Conservation (phyloP, 2,329 filamentous ascomycete genomes). For the Fusarium torreyae region DNA sequence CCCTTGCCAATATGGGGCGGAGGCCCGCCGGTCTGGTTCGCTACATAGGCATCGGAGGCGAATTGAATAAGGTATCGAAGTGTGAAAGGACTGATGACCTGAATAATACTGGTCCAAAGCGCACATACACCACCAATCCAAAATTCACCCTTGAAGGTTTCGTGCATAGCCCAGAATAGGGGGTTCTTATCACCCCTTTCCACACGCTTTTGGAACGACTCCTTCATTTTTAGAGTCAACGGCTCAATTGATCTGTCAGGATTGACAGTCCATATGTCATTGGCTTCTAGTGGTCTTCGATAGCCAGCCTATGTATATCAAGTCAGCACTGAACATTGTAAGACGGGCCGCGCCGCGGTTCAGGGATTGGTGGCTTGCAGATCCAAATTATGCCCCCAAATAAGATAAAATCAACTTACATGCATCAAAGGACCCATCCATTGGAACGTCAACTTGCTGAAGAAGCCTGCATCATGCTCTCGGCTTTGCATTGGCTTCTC, state of each 20-base stretch:
- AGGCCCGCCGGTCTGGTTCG: constrained; percentile 64
- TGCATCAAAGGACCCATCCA: constrained; percentile 94
- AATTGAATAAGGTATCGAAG: constrained; percentile 90
- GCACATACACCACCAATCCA: constrained; percentile 86
- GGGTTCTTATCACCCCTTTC: constrained; percentile 79
- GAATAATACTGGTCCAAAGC: constrained; percentile 78
- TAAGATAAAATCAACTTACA: constrained; percentile 61
- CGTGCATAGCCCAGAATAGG: constrained; percentile 84
- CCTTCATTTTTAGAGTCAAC: constrained; percentile 76
- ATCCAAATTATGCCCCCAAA: constrained; percentile 14
- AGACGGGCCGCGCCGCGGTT: constrained; percentile 38
- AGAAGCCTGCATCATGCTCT: constrained; percentile 80
- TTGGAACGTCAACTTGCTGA: constrained; percentile 84
- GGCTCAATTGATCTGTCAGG: constrained; percentile 81
- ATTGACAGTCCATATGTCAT: constrained; percentile 92
- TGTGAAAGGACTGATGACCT: constrained; percentile 88
- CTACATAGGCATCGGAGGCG: constrained; percentile 82
- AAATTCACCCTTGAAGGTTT: constrained; percentile 89
- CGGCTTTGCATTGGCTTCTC: constrained; percentile 68
- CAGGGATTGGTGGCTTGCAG: constrained; percentile 30
- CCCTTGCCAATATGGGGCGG: constrained; percentile 81
- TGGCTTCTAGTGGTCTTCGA: constrained; percentile 83
- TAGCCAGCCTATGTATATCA: constrained; percentile 77
- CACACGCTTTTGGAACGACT: constrained; percentile 78
- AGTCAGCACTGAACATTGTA: constrained; percentile 23